Conservation (phyloP, 805 yeast species). For the Lachancea lanzarotensis region DNA sequence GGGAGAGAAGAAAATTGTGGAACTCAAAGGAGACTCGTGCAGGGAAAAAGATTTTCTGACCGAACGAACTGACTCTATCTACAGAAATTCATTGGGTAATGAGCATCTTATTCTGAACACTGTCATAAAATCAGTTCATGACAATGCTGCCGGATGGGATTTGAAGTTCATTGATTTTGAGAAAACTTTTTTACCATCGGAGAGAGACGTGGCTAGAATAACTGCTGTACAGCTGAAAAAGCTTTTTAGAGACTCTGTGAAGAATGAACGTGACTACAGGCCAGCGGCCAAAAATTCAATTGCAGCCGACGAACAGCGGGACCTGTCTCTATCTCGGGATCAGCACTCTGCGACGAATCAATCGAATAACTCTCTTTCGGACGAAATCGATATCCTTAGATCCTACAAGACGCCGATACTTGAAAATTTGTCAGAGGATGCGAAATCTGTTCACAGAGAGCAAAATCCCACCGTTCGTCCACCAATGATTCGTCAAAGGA, state of each 20-base stretch:
- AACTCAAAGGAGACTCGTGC: constrained; percentile 47
- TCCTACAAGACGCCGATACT: not conserved
- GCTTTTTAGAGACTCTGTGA: constrained; percentile 52
- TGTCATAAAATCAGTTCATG: constrained; percentile 66
- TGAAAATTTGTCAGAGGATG: not conserved
- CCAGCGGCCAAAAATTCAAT: not conserved
- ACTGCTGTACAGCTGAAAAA: constrained; percentile 82
- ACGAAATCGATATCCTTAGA: not conserved
- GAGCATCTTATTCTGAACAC: constrained; percentile 66
- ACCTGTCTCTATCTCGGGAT: not conserved
- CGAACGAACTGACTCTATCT: constrained; percentile 44
- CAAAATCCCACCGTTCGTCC: not conserved
- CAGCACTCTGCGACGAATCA: not conserved
- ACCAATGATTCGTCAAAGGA: constrained; percentile 2
- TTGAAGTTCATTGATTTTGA: constrained; percentile 75
- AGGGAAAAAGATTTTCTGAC: constrained; percentile 45
- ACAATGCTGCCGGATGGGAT: constrained; percentile 83
- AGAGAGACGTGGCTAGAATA: constrained; percentile 83
- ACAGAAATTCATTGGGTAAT: constrained; percentile 49
- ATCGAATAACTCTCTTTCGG: not conserved
- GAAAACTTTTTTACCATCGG: constrained; percentile 73
- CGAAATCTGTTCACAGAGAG: not conserved
- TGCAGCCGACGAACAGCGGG: not conserved
- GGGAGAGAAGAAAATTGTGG: constrained; percentile 54
- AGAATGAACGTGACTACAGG: constrained; percentile 6